A percentile compares a stretch with the other conserved stretches of the same genome.
These are phyloP conservation scores for Alternaria alternata DNA, from an alignment of 2,329 filamentous ascomycete species.

Conservation along the genomic window DNA sequence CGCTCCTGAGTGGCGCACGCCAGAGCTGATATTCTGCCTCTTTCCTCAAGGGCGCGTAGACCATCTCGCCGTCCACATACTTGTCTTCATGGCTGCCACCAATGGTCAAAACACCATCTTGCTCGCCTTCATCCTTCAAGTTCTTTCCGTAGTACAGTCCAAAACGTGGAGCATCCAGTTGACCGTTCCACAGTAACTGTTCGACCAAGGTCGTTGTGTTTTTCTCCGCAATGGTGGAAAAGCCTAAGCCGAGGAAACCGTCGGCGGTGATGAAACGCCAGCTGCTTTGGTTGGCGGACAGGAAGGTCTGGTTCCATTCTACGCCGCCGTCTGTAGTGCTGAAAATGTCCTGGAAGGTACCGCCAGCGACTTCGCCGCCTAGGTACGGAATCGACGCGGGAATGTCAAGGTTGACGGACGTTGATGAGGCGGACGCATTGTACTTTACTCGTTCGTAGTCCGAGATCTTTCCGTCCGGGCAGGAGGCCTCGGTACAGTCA, in stretches of 20 bases:
- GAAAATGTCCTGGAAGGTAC: constrained; percentile 21
- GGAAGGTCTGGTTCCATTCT: constrained; percentile 32
- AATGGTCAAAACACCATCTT: constrained; percentile 28
- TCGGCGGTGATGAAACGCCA: constrained; percentile 31
- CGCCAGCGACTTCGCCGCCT: constrained; percentile 23
- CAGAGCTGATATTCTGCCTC: constrained; percentile 25
- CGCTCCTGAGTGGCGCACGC: constrained; percentile 20
- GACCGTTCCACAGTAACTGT: constrained; percentile 24
- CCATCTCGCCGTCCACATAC: constrained; percentile 70
- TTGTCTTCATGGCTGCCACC: constrained; percentile 57
- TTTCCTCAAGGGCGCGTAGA: constrained; percentile 36
- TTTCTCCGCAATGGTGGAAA: constrained; percentile 27
- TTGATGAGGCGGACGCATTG: constrained; percentile 20
- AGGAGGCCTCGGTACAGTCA: constrained; percentile 21
- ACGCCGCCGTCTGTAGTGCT: constrained; percentile 1
- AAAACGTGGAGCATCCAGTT: constrained; percentile 25
- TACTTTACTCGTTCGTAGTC: constrained; percentile 21
- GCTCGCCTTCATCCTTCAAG: constrained; percentile 6
- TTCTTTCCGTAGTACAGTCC: constrained; percentile 27
- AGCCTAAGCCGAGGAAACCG: constrained; percentile 29
- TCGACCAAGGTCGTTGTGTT: constrained; percentile 24
- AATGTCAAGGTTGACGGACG: constrained; percentile 16
- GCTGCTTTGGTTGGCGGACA: constrained; percentile 22
- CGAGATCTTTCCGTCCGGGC: constrained; percentile 11
- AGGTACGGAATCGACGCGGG: constrained; percentile 20